A percentile compares a stretch with the other conserved stretches of the same genome.
Evolutionary conservation across 306 rosid genomes (phyloP).

Genomic region (Begonia peltatifolia): DNA sequence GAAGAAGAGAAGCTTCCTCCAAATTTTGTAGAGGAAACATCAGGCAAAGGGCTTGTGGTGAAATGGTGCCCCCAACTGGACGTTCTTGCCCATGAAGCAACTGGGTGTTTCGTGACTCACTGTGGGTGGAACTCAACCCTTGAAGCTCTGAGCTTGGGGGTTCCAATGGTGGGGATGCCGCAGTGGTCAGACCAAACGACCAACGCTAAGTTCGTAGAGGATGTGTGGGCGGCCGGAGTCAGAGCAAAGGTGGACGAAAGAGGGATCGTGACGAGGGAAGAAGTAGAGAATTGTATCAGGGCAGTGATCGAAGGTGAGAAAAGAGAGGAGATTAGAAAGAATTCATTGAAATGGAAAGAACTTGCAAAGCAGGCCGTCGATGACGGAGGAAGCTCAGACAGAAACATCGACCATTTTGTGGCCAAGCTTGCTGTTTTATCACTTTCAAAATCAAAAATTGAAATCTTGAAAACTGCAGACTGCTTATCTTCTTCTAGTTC

Average conservation of each 20-base stretch:
- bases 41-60: background rate
- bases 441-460: no score
- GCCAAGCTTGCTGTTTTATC: background rate
- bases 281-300: background rate
- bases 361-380: background rate
- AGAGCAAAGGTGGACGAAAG: background rate
- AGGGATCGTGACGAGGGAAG: background rate
- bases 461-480: no score
- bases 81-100: background rate
- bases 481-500: no score
- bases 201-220: background rate
- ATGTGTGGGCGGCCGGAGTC: background rate
- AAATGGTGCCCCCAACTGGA: constrained; percentile 1
- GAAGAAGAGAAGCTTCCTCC: background rate
- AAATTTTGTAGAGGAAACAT: background rate
- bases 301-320: background rate
- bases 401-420: background rate
- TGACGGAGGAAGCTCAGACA: background rate
- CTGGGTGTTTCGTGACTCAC: background rate
- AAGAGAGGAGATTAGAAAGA: background rate
- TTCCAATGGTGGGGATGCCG: background rate
- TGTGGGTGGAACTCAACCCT: background rate
- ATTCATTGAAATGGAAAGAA: background rate
- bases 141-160: constrained; percentile 1
- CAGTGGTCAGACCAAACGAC: constrained; percentile 1